Evolutionary conservation across 257 asterid species (phyloP).

Genomic region (Osmanthus fragrans): DNA sequence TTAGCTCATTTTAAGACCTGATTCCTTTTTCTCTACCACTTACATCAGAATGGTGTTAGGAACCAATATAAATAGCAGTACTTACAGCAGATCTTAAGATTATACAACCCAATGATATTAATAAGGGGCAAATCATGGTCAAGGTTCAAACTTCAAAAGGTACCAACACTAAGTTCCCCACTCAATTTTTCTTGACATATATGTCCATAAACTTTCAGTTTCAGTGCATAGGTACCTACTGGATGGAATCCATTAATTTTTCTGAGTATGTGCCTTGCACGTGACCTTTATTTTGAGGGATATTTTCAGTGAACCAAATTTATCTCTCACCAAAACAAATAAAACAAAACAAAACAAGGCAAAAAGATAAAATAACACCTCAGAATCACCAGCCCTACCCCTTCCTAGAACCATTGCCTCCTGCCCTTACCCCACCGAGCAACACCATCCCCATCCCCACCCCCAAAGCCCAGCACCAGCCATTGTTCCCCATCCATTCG

Average conservation of each 20-base stretch:
- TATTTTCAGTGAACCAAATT: background rate
- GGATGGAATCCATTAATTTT: background rate
- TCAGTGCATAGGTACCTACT: background rate
- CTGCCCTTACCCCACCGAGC: background rate
- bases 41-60: background rate
- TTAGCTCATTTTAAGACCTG: background rate
- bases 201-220: background rate
- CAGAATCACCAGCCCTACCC: background rate
- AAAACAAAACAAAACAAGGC: background rate
- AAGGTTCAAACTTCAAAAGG: background rate
- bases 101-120: conserved; percentile 11
- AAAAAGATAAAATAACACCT: background rate
- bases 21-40: background rate
- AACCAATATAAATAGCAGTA: background rate
- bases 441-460: background rate
- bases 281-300: background rate
- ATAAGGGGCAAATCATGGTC: background rate
- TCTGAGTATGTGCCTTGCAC: background rate
- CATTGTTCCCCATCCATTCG: background rate
- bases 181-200: background rate
- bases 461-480: background rate
- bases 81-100: background rate
- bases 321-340: background rate
- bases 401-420: background rate
- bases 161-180: background rate